Conservation (phyloP, 495 filamentous ascomycete species). For the Haplographium delicatum region DNA sequence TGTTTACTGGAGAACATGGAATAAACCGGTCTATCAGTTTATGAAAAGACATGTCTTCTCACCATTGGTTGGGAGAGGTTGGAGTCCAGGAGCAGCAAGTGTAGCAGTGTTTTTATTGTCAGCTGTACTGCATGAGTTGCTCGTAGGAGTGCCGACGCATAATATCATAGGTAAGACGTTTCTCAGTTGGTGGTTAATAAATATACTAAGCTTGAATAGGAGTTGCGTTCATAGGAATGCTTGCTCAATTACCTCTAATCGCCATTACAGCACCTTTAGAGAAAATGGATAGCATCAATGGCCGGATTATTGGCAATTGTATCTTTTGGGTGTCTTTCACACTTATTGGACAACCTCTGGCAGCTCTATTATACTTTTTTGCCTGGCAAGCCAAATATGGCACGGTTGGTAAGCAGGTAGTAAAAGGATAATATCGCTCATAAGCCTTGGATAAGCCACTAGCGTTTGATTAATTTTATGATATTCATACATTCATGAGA, state of each 20-base stretch:
- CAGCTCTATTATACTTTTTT: conserved; percentile 88
- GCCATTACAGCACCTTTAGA: conserved; percentile 71
- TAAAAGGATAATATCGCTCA: background rate
- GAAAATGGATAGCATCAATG: conserved; percentile 66
- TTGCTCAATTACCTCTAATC: conserved; percentile 86
- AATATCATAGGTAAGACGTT: conserved; percentile 68
- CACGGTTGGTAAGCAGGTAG: conserved; percentile 40
- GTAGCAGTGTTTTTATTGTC: conserved; percentile 79
- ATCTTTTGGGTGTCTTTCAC: conserved; percentile 97
- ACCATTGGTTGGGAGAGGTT: conserved; percentile 78
- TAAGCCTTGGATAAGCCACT: background rate
- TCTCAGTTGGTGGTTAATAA: background rate
- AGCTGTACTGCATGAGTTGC: conserved; percentile 81
- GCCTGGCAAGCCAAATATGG: conserved; percentile 99
- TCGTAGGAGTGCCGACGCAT: conserved; percentile 93
- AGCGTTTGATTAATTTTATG: conserved; percentile 1
- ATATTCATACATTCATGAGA: conserved; percentile 13
- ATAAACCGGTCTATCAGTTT: conserved; percentile 92
- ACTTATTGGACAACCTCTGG: conserved; percentile 87
- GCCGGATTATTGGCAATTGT: conserved; percentile 75
- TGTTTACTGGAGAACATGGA: conserved; percentile 93
- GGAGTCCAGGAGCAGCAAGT: conserved; percentile 60
- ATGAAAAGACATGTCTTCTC: conserved; percentile 91
- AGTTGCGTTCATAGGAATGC: conserved; percentile 90
- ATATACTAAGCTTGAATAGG: conserved; percentile 20